Base-by-base conservation (phyloP, 805 yeast species). In the Saccharomycopsis schoenii region DNA sequence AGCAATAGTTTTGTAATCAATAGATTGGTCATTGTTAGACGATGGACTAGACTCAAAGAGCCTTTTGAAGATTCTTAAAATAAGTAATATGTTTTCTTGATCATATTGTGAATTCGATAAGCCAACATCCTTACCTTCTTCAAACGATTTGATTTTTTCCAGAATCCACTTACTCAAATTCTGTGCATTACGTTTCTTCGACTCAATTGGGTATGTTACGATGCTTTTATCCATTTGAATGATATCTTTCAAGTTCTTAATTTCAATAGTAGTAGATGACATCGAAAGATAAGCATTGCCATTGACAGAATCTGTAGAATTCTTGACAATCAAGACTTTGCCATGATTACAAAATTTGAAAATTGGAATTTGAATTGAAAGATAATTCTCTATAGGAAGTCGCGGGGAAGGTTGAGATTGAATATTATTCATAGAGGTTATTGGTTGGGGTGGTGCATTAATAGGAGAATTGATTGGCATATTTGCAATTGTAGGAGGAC, bases 141-240 rank as follows among this genome's bases (percentile, higher is more conserved):
- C 55, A 43, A 40, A 34, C 2, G 24, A 10, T 6, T 40, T 41
- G 25, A 58, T 50, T 42, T 57, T 59, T 14, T 59, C 62, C 6
- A 40, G 54, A 21, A 63, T 29, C 65, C 65, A 63, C 37, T 61
- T 61, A 14, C 60, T 60, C 39, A 63, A 51, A 15, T 24, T 42
- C 12, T 47, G 52, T 24, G 52, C 29, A 47, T 47, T 47, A 21
- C 51, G 59, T 29, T 63, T 63, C 55, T 63, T 63, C 19, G 56
- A 42, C n/a, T 61, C 65, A n/a, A 61, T 8, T 14, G 65, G 65
- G 21, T 63, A 63, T 5, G 56, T 55, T 11, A 39, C 61, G 8
- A 61, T 21, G 6, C 40, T 39, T 10, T 29, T 43, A 42, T 63
- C 65, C 17, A 55, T 34, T 4, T n/a, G n/a, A 11, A 63, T 34